Evolutionary conservation across 305 asterid species (phyloP).

Genomic region (Plantago coronopus): DNA sequence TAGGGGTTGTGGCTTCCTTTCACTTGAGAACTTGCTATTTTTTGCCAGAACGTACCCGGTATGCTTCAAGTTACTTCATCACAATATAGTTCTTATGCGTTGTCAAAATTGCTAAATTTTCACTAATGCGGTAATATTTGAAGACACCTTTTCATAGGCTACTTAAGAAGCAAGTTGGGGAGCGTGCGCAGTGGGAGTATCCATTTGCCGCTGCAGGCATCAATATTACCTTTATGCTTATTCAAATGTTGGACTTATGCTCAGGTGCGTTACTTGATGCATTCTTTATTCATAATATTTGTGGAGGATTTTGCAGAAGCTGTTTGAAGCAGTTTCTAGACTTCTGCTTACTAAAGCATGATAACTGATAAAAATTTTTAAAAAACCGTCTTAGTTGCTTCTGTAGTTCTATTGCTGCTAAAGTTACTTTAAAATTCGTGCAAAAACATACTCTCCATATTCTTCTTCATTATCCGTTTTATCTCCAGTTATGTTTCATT

Average conservation of each 20-base stretch:
- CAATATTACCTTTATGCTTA: constrained; percentile 80
- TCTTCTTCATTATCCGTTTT: not conserved
- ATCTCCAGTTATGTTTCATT: too few relatives aligned
- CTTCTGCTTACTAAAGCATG: too few relatives aligned
- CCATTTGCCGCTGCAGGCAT: constrained; percentile 97
- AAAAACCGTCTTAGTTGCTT: too few relatives aligned
- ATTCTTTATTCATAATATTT: not conserved
- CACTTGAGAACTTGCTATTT: constrained; percentile 87
- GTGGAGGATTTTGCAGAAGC: too few relatives aligned
- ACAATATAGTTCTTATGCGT: constrained; percentile 17
- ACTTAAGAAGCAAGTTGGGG: constrained; percentile 71
- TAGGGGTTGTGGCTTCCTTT: constrained; percentile 93
- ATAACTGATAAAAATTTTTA: too few relatives aligned
- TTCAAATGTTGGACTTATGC: constrained; percentile 82
- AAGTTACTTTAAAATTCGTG: too few relatives aligned
- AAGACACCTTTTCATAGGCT: constrained; percentile 86
- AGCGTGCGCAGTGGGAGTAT: constrained; percentile 85
- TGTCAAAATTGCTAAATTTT: constrained; percentile 22
- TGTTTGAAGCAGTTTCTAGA: too few relatives aligned
- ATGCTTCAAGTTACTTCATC: constrained; percentile 40
- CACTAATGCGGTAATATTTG: constrained; percentile 57
- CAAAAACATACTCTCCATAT: too few relatives aligned
- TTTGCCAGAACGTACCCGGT: constrained; percentile 82
- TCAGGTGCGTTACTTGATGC: constrained; percentile 42
- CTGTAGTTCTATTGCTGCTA: too few relatives aligned